Percentiles rank a stretch among this genome's conserved stretches.
Evolutionary conservation across 768 basidiomycete species (phyloP).

Genomic region (Kwoniella newhampshirensis): DNA sequence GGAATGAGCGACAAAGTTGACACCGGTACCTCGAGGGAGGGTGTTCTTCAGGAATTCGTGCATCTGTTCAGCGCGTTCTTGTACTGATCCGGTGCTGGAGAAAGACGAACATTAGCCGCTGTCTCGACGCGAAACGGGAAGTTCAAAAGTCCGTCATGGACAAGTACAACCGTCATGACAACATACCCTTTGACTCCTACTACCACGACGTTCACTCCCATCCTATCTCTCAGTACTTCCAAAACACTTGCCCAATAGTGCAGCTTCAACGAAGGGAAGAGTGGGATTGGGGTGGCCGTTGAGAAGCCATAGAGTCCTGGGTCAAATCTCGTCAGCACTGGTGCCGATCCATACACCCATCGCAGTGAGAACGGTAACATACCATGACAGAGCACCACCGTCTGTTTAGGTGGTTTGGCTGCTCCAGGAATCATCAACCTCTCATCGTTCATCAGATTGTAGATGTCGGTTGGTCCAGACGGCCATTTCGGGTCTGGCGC

Average conservation of each 20-base stretch:
- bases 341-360: neutral
- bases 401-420: conserved; percentile 71
- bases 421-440: conserved; percentile 67
- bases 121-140: neutral
- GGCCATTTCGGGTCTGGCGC: conserved; percentile 35
- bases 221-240: conserved; percentile 69
- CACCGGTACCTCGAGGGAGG: conserved; percentile 66
- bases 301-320: conserved; percentile 93
- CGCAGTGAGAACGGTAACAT: conserved; percentile 38
- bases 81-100: conserved; percentile 80
- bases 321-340: neutral
- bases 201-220: conserved; percentile 93
- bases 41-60: conserved; percentile 68
- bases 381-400: conserved; percentile 97
- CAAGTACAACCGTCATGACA: neutral
- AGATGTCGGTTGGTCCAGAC: conserved; percentile 45
- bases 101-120: neutral
- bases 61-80: conserved; percentile 72
- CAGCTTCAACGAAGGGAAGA: conserved; percentile 77
- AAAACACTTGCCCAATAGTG: conserved; percentile 95
- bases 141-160: neutral
- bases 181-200: conserved; percentile 88
- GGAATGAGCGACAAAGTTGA: conserved; percentile 93
- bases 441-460: conserved; percentile 68
- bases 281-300: conserved; percentile 70